Percentiles rank a stretch among this genome's conserved stretches.
phyloP scores from a whole-genome alignment of 2,329 filamentous ascomycete species.

The Ascocoryne sarcoides region DNA sequence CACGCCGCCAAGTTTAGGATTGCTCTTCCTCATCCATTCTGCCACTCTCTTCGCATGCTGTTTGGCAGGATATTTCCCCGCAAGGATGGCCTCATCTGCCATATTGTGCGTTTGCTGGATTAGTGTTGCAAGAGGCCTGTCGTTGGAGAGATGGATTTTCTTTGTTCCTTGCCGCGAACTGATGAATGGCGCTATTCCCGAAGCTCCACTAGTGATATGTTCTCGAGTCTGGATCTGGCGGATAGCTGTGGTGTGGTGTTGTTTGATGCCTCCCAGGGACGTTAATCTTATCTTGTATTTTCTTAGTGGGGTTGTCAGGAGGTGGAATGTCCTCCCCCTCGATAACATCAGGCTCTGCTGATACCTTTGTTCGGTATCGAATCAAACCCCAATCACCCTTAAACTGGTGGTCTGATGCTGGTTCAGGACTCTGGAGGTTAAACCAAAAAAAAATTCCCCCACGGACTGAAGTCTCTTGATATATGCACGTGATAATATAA shows the following conservation, averaged over 20 bases:
- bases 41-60: slow-evolving; percentile 77
- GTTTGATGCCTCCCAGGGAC: background rate
- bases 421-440: no score
- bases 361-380: no score
- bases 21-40: slow-evolving; percentile 61
- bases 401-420: background rate
- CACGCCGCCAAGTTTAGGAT: slow-evolving; percentile 57
- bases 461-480: no score
- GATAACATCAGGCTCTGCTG: background rate
- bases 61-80: slow-evolving; percentile 73
- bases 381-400: background rate
- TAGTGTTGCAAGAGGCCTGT: background rate
- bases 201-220: no score
- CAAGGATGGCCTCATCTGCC: slow-evolving; percentile 34
- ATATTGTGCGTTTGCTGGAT: slow-evolving; percentile 4
- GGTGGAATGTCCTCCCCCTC: background rate
- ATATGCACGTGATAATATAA: no score
- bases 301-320: background rate
- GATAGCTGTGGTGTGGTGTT: background rate
- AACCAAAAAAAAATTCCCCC: no score
- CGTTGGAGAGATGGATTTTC: background rate
- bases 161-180: no score
- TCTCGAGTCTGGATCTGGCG: no score
- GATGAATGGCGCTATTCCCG: no score
- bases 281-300: background rate